phyloP scores from a whole-genome alignment of 2,329 filamentous ascomycete genomes.

The Thielaviopsis punctulata region DNA sequence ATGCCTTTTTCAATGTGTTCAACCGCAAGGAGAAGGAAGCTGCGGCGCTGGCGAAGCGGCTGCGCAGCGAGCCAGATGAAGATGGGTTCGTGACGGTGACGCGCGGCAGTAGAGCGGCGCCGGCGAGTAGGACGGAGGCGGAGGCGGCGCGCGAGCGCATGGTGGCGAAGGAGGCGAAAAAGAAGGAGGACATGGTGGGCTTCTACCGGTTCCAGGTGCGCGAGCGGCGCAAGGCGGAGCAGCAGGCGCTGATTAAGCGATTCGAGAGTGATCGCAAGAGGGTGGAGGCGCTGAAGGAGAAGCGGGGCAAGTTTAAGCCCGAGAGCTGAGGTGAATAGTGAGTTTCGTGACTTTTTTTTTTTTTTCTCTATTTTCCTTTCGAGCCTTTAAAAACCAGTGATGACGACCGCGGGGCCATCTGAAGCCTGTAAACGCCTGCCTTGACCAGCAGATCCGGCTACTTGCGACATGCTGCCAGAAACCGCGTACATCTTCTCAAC shows the following conservation, averaged over 20 bases:
- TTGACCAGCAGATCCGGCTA: slow-evolving; percentile 3
- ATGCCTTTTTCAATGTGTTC: slow-evolving; percentile 77
- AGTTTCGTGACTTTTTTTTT: background rate
- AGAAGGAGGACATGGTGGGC: slow-evolving; percentile 46
- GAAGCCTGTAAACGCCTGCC: background rate
- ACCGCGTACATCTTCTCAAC: slow-evolving; percentile 9
- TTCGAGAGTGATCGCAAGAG: slow-evolving; percentile 64
- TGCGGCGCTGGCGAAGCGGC: slow-evolving; percentile 41
- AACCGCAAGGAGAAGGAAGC: slow-evolving; percentile 50
- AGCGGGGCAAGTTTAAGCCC: slow-evolving; percentile 43
- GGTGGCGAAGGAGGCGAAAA: slow-evolving; percentile 45
- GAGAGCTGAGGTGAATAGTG: slow-evolving; percentile 21
- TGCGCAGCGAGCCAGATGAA: slow-evolving; percentile 70
- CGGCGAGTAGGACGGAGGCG: slow-evolving; percentile 55
- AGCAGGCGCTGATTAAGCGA: slow-evolving; percentile 46
- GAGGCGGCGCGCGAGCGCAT: slow-evolving; percentile 41
- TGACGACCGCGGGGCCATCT: slow-evolving; percentile 6
- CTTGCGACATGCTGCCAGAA: slow-evolving; percentile 1
- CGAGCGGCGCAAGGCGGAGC: slow-evolving; percentile 60
- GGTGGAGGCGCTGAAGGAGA: slow-evolving; percentile 53
- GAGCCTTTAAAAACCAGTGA: background rate
- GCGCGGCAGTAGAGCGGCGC: slow-evolving; percentile 56
- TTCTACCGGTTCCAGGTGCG: slow-evolving; percentile 76
- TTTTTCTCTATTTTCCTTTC: background rate
- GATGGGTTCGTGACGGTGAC: slow-evolving; percentile 92